phyloP scores from a whole-genome alignment of 257 asterid species.

The Echites panduratus region DNA sequence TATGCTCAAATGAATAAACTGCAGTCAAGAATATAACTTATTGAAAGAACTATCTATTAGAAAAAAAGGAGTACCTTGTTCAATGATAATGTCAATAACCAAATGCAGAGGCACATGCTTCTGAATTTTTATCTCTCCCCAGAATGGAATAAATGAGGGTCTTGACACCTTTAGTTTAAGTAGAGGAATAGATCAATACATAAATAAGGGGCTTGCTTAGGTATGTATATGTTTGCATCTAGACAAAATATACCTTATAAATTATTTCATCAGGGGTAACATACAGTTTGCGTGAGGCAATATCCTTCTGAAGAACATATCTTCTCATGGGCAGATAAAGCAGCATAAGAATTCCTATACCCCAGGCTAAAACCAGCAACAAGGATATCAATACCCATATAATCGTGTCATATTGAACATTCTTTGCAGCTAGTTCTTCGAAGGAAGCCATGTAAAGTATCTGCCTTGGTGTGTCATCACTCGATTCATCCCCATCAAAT shows the following conservation, averaged over 20 bases:
- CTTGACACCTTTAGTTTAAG: slow-evolving; percentile 46
- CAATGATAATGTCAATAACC: slow-evolving; percentile 54
- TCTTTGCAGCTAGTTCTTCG: slow-evolving; percentile 44
- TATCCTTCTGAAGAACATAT: slow-evolving; percentile 65
- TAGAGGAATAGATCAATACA: slow-evolving; percentile 8
- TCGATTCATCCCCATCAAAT: slow-evolving; percentile 43
- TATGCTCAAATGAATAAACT: slow-evolving; percentile 1
- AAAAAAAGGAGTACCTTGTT: slow-evolving; percentile 55
- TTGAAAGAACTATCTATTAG: background rate
- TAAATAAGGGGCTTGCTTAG: slow-evolving; percentile 9
- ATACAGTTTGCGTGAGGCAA: slow-evolving; percentile 53
- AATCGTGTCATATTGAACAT: slow-evolving; percentile 50
- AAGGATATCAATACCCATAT: slow-evolving; percentile 67
- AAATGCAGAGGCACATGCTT: slow-evolving; percentile 55
- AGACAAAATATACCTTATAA: slow-evolving; percentile 37
- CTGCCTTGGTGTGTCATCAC: slow-evolving; percentile 25
- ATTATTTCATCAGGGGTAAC: slow-evolving; percentile 49
- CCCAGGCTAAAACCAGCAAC: slow-evolving; percentile 71
- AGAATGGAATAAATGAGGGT: slow-evolving; percentile 66
- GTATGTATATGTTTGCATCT: background rate
- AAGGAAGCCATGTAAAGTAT: slow-evolving; percentile 53
- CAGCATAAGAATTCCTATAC: slow-evolving; percentile 62
- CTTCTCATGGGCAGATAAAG: slow-evolving; percentile 57
- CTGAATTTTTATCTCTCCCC: slow-evolving; percentile 44
- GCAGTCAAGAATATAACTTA: background rate